Base-by-base conservation (phyloP, 139 green algal species). In the Gonium pectorale region DNA sequence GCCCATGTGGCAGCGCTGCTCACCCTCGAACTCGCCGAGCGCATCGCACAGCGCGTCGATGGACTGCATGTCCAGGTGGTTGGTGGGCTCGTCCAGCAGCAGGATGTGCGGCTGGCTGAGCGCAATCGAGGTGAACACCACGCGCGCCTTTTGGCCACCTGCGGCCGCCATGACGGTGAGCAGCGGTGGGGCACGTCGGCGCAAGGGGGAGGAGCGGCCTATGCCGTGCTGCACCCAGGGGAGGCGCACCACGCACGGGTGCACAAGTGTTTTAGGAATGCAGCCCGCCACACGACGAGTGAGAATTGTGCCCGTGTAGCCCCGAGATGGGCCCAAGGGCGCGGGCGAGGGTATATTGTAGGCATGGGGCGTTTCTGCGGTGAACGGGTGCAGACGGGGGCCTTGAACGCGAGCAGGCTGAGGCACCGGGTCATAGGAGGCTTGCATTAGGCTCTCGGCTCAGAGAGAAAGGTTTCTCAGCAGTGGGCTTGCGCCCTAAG, bases 1-100 rank as follows among this genome's bases (percentile, higher is more conserved):
- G n/a, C n/a, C n/a, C n/a, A n/a, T n/a, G n/a, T n/a, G n/a, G n/a
- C n/a, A n/a, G n/a, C 21, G 33, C 9, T 67, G 9, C 67, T 68
- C 40, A 87, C 81, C 60, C 81, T 95, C 90, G 86, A 98, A 99
- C 87, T 96, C 93, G 49, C 97, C 92, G 15, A 99, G 59, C 1
- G 97, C 97, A 60, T 99, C 96, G 46, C 94, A 94, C 82, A 99
- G 90, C 22, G 98, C 97, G 80, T 99, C 98, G 81, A 99, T 99
- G 79, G 91, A 97, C 88, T 95, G 95, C 97, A 99, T 99, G 93
- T 99, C 98, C 77, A 99, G 85, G 79, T 99, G 96, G 86, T 99
- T 99, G 69, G 98, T 99, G 59, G 97, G 97, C 91, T 94, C 90
- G 63, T 96, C 93, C 83, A 99, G 90, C 88, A 99, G 92, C 86